Evolutionary conservation across 345 rosid species (phyloP).

Genomic region (Erodium maritimum): DNA sequence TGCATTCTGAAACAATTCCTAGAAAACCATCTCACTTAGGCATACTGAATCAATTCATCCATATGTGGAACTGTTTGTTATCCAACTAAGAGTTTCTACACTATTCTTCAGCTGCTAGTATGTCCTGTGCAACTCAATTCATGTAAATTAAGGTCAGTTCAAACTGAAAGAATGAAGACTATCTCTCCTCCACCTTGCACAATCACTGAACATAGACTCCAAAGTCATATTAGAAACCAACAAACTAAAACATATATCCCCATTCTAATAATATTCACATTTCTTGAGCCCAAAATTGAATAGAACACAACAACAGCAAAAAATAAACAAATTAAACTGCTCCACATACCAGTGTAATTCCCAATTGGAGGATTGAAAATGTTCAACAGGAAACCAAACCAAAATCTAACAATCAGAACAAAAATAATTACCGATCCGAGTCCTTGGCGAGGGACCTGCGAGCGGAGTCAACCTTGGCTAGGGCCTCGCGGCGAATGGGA

Average conservation of each 20-base stretch:
- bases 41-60: not conserved
- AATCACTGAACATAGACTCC: not conserved
- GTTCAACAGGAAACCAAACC: not conserved
- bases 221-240: not conserved
- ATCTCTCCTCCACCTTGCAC: not conserved
- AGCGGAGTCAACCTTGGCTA: slow-evolving; percentile 50
- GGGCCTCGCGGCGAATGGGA: slow-evolving; percentile 60
- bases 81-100: not conserved
- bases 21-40: not conserved
- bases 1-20: not conserved
- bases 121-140: not conserved
- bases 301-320: not conserved
- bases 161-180: not conserved
- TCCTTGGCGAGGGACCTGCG: slow-evolving; percentile 47
- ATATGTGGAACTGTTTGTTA: not conserved
- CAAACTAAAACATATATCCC: not conserved
- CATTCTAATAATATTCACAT: not conserved
- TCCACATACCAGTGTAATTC: not conserved
- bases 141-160: too few species aligned
- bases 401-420: not conserved
- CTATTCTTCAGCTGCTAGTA: too few species aligned
- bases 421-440: slow-evolving; percentile 54
- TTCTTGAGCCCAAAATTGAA: not conserved
- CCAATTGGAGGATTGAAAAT: not conserved
- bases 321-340: not conserved